These are phyloP conservation scores for Ustilago trichophora DNA, from an alignment of 1,284 basidiomycete genomes.

Conservation along the genomic window DNA sequence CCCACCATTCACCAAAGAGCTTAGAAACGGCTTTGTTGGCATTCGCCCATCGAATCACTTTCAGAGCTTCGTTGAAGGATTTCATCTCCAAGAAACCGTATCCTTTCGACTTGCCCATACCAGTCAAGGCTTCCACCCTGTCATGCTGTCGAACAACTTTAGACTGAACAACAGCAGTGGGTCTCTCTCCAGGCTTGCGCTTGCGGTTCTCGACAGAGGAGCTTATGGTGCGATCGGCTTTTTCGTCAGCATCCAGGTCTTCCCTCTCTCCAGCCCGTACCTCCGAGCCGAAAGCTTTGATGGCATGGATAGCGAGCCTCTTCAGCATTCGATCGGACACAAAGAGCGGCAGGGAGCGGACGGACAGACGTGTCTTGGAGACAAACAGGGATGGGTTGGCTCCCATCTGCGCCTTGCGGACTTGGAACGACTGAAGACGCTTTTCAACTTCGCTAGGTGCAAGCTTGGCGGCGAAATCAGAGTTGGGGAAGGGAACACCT, in stretches of 20 bases:
- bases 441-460: constrained; percentile 56
- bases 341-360: constrained; percentile 90
- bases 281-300: constrained; percentile 81
- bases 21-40: constrained; percentile 72
- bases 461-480: constrained; percentile 39
- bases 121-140: constrained; percentile 84
- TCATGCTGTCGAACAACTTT: constrained; percentile 90
- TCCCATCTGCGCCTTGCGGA: constrained; percentile 68
- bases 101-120: constrained; percentile 85
- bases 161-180: constrained; percentile 76
- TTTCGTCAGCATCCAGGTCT: constrained; percentile 78
- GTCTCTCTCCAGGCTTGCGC: constrained; percentile 69
- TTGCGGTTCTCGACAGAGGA: constrained; percentile 53
- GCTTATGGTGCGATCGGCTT: constrained; percentile 67
- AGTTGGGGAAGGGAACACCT: constrained; percentile 69
- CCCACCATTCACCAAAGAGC: constrained; percentile 56
- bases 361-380: constrained; percentile 88
- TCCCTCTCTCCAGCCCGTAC: constrained; percentile 75
- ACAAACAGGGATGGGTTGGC: constrained; percentile 94
- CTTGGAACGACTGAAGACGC: constrained; percentile 55
- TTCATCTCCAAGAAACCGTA: constrained; percentile 96
- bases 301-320: constrained; percentile 82
- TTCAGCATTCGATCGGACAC: constrained; percentile 89
- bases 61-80: constrained; percentile 85
- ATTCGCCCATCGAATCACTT: constrained; percentile 92